Base-by-base conservation (phyloP, 345 rosid genomes). In the Draba incana region DNA sequence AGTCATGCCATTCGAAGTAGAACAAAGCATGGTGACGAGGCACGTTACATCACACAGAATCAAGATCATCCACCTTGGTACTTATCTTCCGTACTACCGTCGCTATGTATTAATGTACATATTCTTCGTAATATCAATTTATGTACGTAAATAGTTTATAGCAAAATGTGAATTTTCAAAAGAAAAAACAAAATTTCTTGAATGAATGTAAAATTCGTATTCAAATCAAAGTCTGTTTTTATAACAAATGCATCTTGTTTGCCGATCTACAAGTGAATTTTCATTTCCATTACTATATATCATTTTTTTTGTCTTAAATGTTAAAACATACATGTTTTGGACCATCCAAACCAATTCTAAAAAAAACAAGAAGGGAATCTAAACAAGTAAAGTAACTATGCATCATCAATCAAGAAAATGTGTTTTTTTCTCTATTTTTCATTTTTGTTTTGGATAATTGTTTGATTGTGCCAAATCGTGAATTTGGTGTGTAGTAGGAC, bases 51-150 rank as follows among this genome's bases (percentile, higher is more conserved):
- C 44, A 46, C 8, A 15, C 25, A 55, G 24, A 68, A 27, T 6
- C 47, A 60, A 69, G 60, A 64, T 39, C 70, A 64, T 28, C 70
- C 45, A 48, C 12, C n/a, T 50, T 47, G 25, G 44, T 48, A 30
- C 65, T 64, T 72, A 50, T 64, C 66, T 54, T 57, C 45, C 66
- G 70, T 42, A 72, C 66, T 66, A 57, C 65, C 65, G 44, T 49
- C 44, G 10, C 10, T 35, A 35, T 35, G 38, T 35, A 35, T 35
- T 8, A 35, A 35, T 35, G 13, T 58, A n/a, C 20, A 20, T 20
- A 20, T 20, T 0, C 20, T 20, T 20, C 20, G 20, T 20, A 20
- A 20, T 20, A 20, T 20, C 20, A 20, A 20, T 20, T 20, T 20
- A 0, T 20, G 20, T 20, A 20, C 20, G 20, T 20, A 20, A 20